Base-by-base conservation (phyloP, 2,329 filamentous ascomycete genomes). In the Aspergillus persii region DNA sequence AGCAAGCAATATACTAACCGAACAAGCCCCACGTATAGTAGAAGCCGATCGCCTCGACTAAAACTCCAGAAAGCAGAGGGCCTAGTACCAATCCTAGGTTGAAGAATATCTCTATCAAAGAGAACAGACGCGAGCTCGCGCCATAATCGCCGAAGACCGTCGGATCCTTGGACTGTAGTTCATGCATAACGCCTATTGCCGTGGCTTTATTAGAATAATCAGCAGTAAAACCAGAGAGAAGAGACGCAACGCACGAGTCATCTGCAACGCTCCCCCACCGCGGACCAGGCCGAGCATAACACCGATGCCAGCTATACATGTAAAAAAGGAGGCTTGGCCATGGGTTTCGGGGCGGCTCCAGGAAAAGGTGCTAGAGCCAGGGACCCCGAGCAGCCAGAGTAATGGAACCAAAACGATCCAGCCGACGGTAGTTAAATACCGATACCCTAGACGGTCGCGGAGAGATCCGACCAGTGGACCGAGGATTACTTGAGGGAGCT, bases 391-490 rank as follows among this genome's bases (percentile, higher is more conserved):
- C 8, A 72, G 44, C 58, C 64, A 62, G 3, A 72, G 33, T 27
- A 70, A 47, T 12, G 66, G 59, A 5, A 60, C 61, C 8, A 67
- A 39, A 0, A 57, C n/a, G 5, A 59, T 18, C 57, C 64, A 72
- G 0, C 69, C 69, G 3, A 68, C 30, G 3, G 63, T 63, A 3
- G 65, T 67, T 3, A 68, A 62, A 4, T 50, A 50, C 5, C 65
- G 62, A 6, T 64, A 53, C 2, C 70, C 70, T 3, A 68, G 39
- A 6, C 57, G 57, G 51, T 73, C 69, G 15, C 69, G 68, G 31
- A 80, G 68, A 72, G 75, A 77, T n/a, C 84, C 87, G 1, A 86
- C 80, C 0, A 85, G 30, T 0, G 88, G 88, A 0, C 84, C 82
- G 2, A 84, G 61, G 64, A 89, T 83, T 11, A 82, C 81, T 8